Percentiles rank a stretch among this genome's conserved stretches.
Evolutionary conservation across 148 eudicot genomes (phyloP).

Genomic region (Limonium bicolor): DNA sequence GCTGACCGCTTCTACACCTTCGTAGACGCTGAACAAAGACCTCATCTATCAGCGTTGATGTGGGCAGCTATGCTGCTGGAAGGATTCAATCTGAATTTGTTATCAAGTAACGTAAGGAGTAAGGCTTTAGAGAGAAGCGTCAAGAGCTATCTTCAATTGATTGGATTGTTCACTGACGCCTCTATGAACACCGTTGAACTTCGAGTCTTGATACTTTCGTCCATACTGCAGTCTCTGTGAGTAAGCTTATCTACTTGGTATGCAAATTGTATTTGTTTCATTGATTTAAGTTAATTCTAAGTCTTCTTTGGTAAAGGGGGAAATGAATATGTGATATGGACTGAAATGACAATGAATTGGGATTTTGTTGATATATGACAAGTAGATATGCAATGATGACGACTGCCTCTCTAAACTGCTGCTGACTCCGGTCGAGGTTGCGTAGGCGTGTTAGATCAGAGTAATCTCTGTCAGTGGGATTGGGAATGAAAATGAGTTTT

Average conservation of each 20-base stretch:
- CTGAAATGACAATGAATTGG: no score
- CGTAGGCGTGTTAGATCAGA: no score
- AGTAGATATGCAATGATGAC: no score
- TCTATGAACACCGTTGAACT: conserved; percentile 29
- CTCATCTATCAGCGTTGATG: conserved; percentile 26
- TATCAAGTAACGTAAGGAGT: conserved; percentile 38
- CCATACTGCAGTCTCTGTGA: conserved; percentile 59
- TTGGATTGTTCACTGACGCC: conserved; percentile 29
- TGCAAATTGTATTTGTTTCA: not conserved
- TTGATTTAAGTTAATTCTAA: no score
- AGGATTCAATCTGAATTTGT: conserved; percentile 60
- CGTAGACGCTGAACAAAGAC: conserved; percentile 22
- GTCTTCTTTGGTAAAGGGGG: no score
- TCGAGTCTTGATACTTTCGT: conserved; percentile 50
- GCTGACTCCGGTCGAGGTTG: no score
- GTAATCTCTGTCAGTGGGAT: no score
- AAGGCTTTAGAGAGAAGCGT: conserved; percentile 34
- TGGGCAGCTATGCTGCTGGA: conserved; percentile 61
- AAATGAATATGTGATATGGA: no score
- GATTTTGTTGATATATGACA: no score
- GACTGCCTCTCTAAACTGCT: no score
- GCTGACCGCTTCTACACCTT: conserved; percentile 48
- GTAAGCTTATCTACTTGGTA: conserved; percentile 13
- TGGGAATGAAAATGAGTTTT: no score
- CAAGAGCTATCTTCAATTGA: conserved; percentile 43